Conservation (phyloP, 208 protist genomes). For the Crithidia thermophila region DNA sequence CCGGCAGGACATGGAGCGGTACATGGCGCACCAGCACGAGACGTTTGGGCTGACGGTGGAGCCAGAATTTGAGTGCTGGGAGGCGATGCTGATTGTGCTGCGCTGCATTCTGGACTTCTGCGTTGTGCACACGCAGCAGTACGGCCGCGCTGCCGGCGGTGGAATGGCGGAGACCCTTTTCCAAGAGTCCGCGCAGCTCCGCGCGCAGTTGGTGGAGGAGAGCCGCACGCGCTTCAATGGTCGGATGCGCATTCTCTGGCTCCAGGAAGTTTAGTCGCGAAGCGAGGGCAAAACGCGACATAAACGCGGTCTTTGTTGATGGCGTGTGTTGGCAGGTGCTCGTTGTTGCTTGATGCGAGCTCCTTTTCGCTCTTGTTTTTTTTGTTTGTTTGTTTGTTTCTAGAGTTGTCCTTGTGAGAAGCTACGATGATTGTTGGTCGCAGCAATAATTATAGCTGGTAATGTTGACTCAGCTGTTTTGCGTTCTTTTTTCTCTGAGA, state of each 20-base stretch:
- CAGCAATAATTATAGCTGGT: no score
- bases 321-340: not conserved
- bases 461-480: no score
- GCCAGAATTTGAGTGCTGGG: conserved; percentile 91
- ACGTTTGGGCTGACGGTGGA: conserved; percentile 35
- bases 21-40: conserved; percentile 46
- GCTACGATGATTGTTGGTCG: no score
- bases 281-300: not conserved
- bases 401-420: no score
- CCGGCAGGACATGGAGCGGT: conserved; percentile 69
- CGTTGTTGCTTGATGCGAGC: not conserved
- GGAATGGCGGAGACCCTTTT: conserved; percentile 60
- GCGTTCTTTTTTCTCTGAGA: no score
- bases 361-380: not conserved
- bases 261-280: conserved; percentile 70
- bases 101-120: conserved; percentile 76
- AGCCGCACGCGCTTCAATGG: conserved; percentile 74
- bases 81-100: conserved; percentile 71
- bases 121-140: conserved; percentile 60
- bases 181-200: conserved; percentile 54
- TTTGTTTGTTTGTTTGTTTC: conserved; percentile 1
- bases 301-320: not conserved
- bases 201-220: conserved; percentile 74
- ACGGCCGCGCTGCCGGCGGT: conserved; percentile 33
- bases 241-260: conserved; percentile 83